A percentile compares a stretch with the other conserved stretches of the same genome.
Evolutionary conservation across 176 grass and related monocot genomes (phyloP).

Genomic region (Echinochloa phyllopogon): DNA sequence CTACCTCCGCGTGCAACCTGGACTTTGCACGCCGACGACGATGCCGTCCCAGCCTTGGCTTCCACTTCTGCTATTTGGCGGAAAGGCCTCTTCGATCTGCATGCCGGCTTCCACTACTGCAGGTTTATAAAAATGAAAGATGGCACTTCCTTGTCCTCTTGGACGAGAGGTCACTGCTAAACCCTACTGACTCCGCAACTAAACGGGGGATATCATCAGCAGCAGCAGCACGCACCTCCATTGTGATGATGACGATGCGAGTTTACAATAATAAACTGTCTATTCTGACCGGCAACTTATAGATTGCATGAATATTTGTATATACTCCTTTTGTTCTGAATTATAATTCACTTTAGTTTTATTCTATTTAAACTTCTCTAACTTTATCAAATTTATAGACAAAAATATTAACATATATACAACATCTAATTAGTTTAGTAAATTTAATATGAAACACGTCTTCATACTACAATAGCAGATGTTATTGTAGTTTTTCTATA

Average conservation of each 20-base stretch:
- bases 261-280: not conserved
- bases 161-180: slow-evolving; percentile 45
- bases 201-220: not conserved
- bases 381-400: too few relatives aligned
- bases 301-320: too few relatives aligned
- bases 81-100: slow-evolving; percentile 38
- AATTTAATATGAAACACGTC: too few relatives aligned
- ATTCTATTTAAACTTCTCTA: too few relatives aligned
- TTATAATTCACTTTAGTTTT: too few relatives aligned
- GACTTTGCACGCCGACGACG: slow-evolving; percentile 30
- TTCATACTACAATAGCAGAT: too few relatives aligned
- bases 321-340: too few relatives aligned
- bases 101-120: not conserved
- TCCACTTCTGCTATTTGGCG: slow-evolving; percentile 35
- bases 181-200: slow-evolving; percentile 41
- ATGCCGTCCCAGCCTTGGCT: slow-evolving; percentile 35
- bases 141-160: slow-evolving; percentile 52
- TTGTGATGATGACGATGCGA: slow-evolving; percentile 4
- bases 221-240: not conserved
- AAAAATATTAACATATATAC: too few relatives aligned
- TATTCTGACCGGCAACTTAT: too few relatives aligned
- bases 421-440: too few relatives aligned
- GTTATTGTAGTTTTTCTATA: too few relatives aligned
- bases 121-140: slow-evolving; percentile 39
- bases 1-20: slow-evolving; percentile 13